Percentiles rank a stretch among this genome's conserved stretches.
Conservation (phyloP, 306 rosid species). For the Rosa rugosa region DNA sequence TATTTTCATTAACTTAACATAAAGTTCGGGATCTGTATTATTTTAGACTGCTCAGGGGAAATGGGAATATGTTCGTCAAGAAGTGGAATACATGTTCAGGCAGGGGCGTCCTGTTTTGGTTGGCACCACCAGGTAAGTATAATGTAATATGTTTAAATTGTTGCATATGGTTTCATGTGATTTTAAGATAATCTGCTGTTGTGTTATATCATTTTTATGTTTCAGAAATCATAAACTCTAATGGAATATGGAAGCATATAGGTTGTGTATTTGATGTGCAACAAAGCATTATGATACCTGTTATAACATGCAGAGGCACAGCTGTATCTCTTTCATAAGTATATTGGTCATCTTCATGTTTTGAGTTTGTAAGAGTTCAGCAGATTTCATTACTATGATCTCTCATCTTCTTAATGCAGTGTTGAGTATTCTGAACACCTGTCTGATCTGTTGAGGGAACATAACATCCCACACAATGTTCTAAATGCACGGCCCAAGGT, state of each 20-base stretch:
- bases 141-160: not conserved
- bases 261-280: not conserved
- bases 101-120: constrained; percentile 95
- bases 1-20: constrained; percentile 25
- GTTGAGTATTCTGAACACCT: constrained; percentile 91
- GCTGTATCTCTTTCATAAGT: not conserved
- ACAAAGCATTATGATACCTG: not conserved
- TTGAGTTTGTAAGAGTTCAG: constrained; percentile 10
- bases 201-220: not conserved
- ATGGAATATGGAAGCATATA: not conserved
- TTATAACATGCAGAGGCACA: not conserved
- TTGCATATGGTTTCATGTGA: not conserved
- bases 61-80: constrained; percentile 92
- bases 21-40: constrained; percentile 23
- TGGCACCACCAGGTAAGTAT: constrained; percentile 85
- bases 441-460: constrained; percentile 78
- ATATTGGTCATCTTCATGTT: constrained; percentile 18
- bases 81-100: constrained; percentile 87
- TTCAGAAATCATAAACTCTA: not conserved
- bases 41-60: constrained; percentile 89
- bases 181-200: not conserved
- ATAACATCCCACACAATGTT: constrained; percentile 86
- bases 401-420: constrained; percentile 53
- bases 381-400: constrained; percentile 21
- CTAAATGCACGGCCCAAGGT: constrained; percentile 97